These are phyloP conservation scores for Isabelozyma rhagii DNA, from an alignment of 805 yeast species.

Conservation along the genomic window DNA sequence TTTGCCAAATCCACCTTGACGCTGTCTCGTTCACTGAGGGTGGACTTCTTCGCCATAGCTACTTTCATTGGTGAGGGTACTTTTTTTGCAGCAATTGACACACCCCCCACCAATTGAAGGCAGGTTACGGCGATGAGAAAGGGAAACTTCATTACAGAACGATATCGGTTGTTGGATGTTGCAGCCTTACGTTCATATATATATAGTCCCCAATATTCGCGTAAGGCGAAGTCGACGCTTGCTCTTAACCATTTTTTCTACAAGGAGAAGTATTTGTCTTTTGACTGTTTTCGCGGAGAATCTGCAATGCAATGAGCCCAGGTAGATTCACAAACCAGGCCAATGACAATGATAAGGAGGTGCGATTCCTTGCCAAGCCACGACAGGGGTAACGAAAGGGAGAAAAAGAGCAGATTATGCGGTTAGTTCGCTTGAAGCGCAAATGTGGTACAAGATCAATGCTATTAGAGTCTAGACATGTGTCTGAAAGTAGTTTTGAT, in stretches of 20 bases:
- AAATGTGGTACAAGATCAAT: no score
- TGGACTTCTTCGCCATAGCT: not conserved
- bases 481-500: no score
- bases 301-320: not conserved
- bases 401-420: no score
- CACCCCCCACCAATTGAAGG: not conserved
- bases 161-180: no score
- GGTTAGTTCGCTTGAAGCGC: no score
- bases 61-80: not conserved
- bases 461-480: no score
- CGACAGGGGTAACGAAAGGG: no score
- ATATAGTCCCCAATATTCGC: not conserved
- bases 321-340: not conserved
- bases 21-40: not conserved
- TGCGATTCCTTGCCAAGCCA: no score
- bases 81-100: not conserved
- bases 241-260: not conserved
- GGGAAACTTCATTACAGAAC: not conserved
- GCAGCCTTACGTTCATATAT: not conserved
- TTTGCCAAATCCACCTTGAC: not conserved
- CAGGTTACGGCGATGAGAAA: not conserved
- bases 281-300: not conserved
- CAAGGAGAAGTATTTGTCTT: not conserved
- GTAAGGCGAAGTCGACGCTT: not conserved
- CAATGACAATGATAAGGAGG: not conserved